Evolutionary conservation across 1,139 yeast genomes (phyloP).

Genomic region (Citeromyces siamensis): DNA sequence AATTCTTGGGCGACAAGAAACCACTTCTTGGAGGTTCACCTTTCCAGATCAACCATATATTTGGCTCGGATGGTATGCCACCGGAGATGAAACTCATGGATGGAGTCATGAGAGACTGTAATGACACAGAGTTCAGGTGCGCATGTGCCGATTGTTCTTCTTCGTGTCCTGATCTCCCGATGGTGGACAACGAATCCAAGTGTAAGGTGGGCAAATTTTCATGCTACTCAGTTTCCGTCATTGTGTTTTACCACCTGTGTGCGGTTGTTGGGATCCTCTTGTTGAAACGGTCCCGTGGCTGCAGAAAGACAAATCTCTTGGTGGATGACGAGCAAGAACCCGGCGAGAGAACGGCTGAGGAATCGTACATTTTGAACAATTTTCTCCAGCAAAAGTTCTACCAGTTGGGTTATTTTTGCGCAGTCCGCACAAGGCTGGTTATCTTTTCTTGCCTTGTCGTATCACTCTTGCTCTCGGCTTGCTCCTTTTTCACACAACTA

Average conservation of each 20-base stretch:
- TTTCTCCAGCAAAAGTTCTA: conserved; percentile 31
- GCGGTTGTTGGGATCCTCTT: conserved; percentile 26
- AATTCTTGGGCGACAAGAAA: conserved; percentile 88
- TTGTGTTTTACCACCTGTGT: conserved; percentile 34
- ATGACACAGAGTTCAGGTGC: conserved; percentile 51
- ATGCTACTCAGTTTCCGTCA: conserved; percentile 58
- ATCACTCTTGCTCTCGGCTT: conserved; percentile 35
- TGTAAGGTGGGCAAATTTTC: conserved; percentile 58
- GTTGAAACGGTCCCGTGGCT: conserved; percentile 5
- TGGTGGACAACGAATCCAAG: conserved; percentile 20
- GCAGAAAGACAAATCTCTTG: conserved; percentile 8
- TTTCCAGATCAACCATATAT: conserved; percentile 75
- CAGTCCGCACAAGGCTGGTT: conserved; percentile 43
- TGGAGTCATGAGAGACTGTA: conserved; percentile 39
- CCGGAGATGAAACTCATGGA: conserved; percentile 14
- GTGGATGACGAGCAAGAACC: conserved; percentile 11
- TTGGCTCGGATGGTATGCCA: conserved; percentile 20
- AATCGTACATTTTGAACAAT: conserved; percentile 30
- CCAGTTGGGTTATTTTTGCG: conserved; percentile 40
- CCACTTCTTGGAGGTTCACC: conserved; percentile 94
- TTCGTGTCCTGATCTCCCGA: conserved; percentile 62
- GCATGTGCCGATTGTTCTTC: conserved; percentile 85
- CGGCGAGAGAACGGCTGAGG: conserved; percentile 12
- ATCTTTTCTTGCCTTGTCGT: conserved; percentile 32
- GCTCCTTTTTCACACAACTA: conserved; percentile 39